A percentile compares a stretch with the other conserved stretches of the same genome.
These are phyloP conservation scores for Brassica rapa DNA, from an alignment of 345 rosid genomes.

Conservation along the genomic window DNA sequence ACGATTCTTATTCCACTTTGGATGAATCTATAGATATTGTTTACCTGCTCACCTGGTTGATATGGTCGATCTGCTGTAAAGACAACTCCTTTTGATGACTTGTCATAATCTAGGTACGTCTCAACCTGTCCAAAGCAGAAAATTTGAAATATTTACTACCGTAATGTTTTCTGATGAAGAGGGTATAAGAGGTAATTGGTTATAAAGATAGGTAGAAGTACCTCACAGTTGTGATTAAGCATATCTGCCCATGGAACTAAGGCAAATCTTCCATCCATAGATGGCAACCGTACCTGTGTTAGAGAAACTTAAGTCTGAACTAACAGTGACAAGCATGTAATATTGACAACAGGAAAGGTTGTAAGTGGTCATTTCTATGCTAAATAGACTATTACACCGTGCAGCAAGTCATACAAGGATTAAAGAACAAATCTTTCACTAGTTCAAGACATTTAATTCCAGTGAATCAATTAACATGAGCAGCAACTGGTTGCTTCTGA, in stretches of 20 bases:
- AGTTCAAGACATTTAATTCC: neutral
- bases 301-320: constrained; percentile 6
- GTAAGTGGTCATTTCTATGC: too few species aligned
- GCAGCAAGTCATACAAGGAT: constrained; percentile 5
- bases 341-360: too few species aligned
- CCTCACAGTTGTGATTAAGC: constrained; percentile 97
- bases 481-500: constrained; percentile 13
- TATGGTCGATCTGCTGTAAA: constrained; percentile 76
- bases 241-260: constrained; percentile 99
- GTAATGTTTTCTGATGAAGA: constrained; percentile 8
- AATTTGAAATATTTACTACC: constrained; percentile 19
- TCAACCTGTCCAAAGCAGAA: constrained; percentile 60
- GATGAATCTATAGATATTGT: constrained; percentile 20
- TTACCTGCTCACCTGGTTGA: constrained; percentile 99
- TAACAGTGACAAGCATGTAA: neutral
- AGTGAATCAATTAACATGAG: neutral
- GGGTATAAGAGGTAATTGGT: constrained; percentile 5
- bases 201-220: constrained; percentile 31
- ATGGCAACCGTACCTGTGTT: constrained; percentile 82
- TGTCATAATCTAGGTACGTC: constrained; percentile 91
- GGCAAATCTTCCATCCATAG: constrained; percentile 90
- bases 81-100: constrained; percentile 80
- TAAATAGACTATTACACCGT: neutral
- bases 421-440: neutral
- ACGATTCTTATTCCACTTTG: constrained; percentile 3